Conservation (phyloP, 106 monocot species). For the Allium sativum region DNA sequence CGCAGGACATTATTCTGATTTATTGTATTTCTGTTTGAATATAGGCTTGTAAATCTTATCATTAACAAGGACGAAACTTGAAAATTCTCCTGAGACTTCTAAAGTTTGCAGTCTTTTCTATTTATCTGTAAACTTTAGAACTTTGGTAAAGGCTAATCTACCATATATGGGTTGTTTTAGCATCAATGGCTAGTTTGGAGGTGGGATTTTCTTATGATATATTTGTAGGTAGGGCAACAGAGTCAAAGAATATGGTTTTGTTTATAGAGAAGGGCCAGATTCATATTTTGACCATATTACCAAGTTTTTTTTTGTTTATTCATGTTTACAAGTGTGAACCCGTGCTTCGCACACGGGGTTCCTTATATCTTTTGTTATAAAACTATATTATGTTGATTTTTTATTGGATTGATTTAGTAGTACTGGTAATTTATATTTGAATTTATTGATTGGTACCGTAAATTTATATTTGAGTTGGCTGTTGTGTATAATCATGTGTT, state of each 20-base stretch:
- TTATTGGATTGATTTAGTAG: no score
- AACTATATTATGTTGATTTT: no score
- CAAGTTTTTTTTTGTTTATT: no score
- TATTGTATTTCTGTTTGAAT: slow-evolving; percentile 7
- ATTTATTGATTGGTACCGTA: no score
- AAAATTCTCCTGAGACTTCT: slow-evolving; percentile 63
- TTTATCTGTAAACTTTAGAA: neutral
- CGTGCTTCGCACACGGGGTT: no score
- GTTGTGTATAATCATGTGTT: no score
- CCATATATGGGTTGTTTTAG: slow-evolving; percentile 73
- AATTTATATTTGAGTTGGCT: no score
- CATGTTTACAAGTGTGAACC: no score
- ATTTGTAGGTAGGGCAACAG: slow-evolving; percentile 90
- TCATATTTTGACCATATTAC: slow-evolving; percentile 6
- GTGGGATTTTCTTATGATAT: slow-evolving; percentile 96
- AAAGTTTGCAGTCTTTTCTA: slow-evolving; percentile 45
- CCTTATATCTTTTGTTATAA: no score
- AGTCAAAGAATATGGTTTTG: slow-evolving; percentile 74
- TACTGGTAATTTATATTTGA: no score
- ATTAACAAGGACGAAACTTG: slow-evolving; percentile 83
- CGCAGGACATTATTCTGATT: no score
- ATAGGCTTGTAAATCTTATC: slow-evolving; percentile 72
- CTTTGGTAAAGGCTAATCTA: slow-evolving; percentile 7
- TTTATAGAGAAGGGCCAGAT: slow-evolving; percentile 98
- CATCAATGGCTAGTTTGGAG: slow-evolving; percentile 98